A percentile compares a stretch with the other conserved stretches of the same genome.
Evolutionary conservation across 495 filamentous ascomycete genomes (phyloP).

Genomic region (Neurospora sp.): DNA sequence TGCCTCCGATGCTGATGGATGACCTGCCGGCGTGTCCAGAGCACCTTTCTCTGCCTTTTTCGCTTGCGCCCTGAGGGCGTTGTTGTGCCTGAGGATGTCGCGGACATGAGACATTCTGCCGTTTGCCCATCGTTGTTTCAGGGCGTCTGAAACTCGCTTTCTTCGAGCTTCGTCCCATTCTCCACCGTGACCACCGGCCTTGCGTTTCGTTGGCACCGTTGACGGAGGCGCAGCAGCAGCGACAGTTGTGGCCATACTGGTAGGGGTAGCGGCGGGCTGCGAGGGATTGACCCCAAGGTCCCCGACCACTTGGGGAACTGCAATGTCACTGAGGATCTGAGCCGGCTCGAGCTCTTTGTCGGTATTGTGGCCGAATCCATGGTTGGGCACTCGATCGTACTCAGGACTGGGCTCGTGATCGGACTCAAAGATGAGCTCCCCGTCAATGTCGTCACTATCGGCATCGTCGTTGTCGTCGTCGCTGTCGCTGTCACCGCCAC

Average conservation of each 20-base stretch:
- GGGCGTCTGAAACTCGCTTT: not conserved
- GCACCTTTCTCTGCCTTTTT: not conserved
- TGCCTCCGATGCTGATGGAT: not conserved
- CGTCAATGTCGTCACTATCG: not conserved
- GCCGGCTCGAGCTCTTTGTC: constrained; percentile 10
- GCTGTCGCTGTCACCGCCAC: not conserved
- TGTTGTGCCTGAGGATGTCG: constrained; percentile 1
- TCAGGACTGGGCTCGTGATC: not conserved
- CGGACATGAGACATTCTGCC: constrained; percentile 13
- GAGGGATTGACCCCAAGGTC: not conserved
- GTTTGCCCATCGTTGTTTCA: constrained; percentile 16
- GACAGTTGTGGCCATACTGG: not conserved
- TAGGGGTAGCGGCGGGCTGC: not conserved
- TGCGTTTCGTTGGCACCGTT: not conserved
- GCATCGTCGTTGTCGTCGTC: not conserved
- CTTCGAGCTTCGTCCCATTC: not conserved
- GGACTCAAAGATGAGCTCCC: not conserved
- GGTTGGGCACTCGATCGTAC: not conserved
- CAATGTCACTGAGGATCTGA: constrained; percentile 13
- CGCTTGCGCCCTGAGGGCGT: constrained; percentile 4
- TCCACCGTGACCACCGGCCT: not conserved
- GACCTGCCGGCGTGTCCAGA: not conserved
- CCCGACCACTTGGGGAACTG: not conserved
- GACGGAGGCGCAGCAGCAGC: not conserved
- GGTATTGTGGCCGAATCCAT: not conserved